Base-by-base conservation (phyloP, 1,284 basidiomycete species). In the Cryptococcus sp. region DNA sequence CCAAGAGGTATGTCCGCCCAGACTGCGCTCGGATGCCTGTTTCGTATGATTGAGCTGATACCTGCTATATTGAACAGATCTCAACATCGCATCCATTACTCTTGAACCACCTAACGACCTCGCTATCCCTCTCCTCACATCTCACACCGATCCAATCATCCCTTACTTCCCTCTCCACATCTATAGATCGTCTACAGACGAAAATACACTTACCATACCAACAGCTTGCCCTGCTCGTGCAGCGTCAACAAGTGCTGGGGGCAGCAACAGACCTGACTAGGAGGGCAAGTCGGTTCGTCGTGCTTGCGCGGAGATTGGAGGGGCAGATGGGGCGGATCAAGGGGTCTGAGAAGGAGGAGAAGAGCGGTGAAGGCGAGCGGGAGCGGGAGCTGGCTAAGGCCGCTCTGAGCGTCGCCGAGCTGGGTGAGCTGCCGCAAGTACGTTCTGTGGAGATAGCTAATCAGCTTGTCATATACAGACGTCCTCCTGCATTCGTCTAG, bases 361-460 rank as follows among this genome's bases (percentile, higher is more conserved):
- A 38, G 52, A 49, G 38, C 20, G 68, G 68, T 25, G 88, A 89
- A 69, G 88, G 89, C 35, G 91, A 92, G 63, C 88, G 86, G 62
- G 91, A 94, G 70, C 82, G 91, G 5, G 85, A 86, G 13, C 86
- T 95, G 65, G 88, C 91, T 3, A 93, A 93, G 76, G 92, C 93
- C 1, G 93, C 93, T 10, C 79, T 96, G 64, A 93, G 86, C 43
- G 86, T 95, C 5, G 90, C 93, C 1, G 93, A 97, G 75, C 82
- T 96, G 41, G 84, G 91, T 91, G 61, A 67, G 85, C 81, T 38
- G n/a, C 10, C 3, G 16, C 25, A 3, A 35, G 30, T 13, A 2
- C 13, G 8, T 35, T 35, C 10, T 2, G 3, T 8, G 3, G 30
- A 35, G 2, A 35, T 16, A 23, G 13, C 16, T 17, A 23, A 48